These are phyloP conservation scores for Eucalyptus pauciflora DNA, from an alignment of 345 rosid genomes.

Conservation along the genomic window DNA sequence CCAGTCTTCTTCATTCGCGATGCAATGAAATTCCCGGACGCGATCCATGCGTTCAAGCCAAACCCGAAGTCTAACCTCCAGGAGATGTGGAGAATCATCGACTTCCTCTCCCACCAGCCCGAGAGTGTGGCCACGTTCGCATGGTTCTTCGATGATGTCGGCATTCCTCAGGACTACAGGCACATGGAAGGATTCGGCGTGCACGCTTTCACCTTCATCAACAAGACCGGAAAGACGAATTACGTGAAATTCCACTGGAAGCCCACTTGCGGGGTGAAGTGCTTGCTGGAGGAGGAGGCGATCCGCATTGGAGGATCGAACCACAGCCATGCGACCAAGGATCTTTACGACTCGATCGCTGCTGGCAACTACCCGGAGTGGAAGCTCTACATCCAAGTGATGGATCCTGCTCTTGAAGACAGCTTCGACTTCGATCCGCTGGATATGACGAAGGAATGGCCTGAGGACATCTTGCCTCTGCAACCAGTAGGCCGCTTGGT, in stretches of 20 bases:
- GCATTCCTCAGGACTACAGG: conserved; percentile 87
- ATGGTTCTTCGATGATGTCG: conserved; percentile 82
- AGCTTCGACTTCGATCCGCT: conserved; percentile 84
- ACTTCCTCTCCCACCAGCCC: conserved; percentile 88
- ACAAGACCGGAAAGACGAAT: conserved; percentile 77
- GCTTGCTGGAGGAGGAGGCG: conserved; percentile 83
- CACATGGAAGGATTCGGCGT: conserved; percentile 95
- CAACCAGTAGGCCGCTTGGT: conserved; percentile 97
- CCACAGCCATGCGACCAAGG: conserved; percentile 97
- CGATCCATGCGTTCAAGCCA: conserved; percentile 90
- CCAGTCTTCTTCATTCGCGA: conserved; percentile 93
- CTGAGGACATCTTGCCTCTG: conserved; percentile 85
- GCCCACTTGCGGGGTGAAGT: conserved; percentile 86
- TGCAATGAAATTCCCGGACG: conserved; percentile 94
- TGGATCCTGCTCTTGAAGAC: conserved; percentile 77
- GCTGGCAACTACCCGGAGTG: conserved; percentile 90
- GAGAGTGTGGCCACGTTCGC: conserved; percentile 88
- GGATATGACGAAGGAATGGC: conserved; percentile 91
- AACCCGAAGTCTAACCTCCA: conserved; percentile 94
- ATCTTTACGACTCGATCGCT: conserved; percentile 79
- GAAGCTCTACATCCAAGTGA: conserved; percentile 71
- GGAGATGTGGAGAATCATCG: conserved; percentile 90
- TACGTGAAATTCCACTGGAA: conserved; percentile 97
- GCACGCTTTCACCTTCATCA: conserved; percentile 70
- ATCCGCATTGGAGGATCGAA: conserved; percentile 82